Conservation (phyloP, 305 asterid genomes). For the Euphrasia arctica region DNA sequence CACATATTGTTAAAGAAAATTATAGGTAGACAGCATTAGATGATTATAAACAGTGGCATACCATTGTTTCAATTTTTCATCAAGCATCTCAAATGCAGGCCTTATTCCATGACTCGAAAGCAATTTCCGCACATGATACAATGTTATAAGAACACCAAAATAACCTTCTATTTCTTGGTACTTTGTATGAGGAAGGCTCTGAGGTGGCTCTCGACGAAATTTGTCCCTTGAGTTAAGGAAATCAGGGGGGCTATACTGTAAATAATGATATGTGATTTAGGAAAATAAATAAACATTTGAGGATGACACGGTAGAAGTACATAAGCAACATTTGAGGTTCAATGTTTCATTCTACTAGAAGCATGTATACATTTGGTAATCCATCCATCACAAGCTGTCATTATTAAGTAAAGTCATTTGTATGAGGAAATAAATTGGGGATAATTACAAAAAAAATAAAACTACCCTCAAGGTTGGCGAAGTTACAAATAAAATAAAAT, state of each 20-base stretch:
- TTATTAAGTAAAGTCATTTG: slow-evolving; percentile 1
- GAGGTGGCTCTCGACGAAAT: slow-evolving; percentile 73
- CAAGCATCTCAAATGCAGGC: slow-evolving; percentile 88
- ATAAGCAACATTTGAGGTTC: background rate
- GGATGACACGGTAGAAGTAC: background rate
- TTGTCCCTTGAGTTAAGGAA: slow-evolving; percentile 74
- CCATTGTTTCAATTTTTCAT: slow-evolving; percentile 74
- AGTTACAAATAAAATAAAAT: background rate
- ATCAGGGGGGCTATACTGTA: slow-evolving; percentile 82
- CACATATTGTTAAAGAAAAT: background rate
- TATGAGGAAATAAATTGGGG: background rate
- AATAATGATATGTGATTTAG: slow-evolving; percentile 28
- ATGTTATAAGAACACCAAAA: slow-evolving; percentile 75
- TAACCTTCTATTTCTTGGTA: slow-evolving; percentile 69
- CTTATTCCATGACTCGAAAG: slow-evolving; percentile 93
- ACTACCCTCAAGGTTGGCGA: background rate
- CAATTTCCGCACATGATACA: slow-evolving; percentile 67
- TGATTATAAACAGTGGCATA: slow-evolving; percentile 35
- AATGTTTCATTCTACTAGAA: slow-evolving; percentile 1
- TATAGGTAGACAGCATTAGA: background rate
- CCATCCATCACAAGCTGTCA: background rate
- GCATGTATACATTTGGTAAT: slow-evolving; percentile 14
- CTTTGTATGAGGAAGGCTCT: slow-evolving; percentile 48
- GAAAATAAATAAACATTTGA: slow-evolving; percentile 22
- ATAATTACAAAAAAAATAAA: background rate